Base-by-base conservation (phyloP, 345 rosid genomes). In the Toxicodendron radicans region DNA sequence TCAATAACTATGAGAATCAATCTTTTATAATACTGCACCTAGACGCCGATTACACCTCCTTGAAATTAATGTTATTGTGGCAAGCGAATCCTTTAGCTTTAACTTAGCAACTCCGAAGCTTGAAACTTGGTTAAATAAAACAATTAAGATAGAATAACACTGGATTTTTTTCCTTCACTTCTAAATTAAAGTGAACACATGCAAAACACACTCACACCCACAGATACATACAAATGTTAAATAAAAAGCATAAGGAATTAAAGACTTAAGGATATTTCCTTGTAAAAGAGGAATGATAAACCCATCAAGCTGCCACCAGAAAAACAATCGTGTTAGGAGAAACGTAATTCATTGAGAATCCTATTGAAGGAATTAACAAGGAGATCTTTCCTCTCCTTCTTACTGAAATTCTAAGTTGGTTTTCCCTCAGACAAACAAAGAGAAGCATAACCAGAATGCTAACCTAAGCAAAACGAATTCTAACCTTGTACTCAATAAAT, bases 21-120 rank as follows among this genome's bases (percentile, higher is more conserved):
- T 38, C 21, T 66, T 64, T 46, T 33, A 75, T 46, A 68, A 79
- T 66, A 76, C 8, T 57, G 38, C 85, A 95, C 99, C 99, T 77
- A 95, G 81, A 72, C 99, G 97, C 48, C 97, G 83, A 52, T 87
- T 95, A 78, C 99, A 95, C 76, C 94, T 88, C 80, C 99, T 91
- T 62, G 99, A 95, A 79, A 95, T 57, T 80, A 95, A 75, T 21
- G 96, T 87, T 70, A 87, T 64, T 24, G 80, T 77, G 20, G 83
- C 86, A 79, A 86, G 83, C 70, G 86, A 80, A 35, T 82, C 85
- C 74, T 89, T 90, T 73, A 91, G 85, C 78, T 87, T 85, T 70
- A 92, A 80, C 66, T 79, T 78, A 56, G 90, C 91, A 73, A 86
- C 84, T 88, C 91, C 94, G 78, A 88, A 95, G 85, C 97, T 78